A percentile compares a stretch with the other conserved stretches of the same genome.
Evolutionary conservation across 768 basidiomycete genomes (phyloP).

Genomic region (Crepidotus variabilis): DNA sequence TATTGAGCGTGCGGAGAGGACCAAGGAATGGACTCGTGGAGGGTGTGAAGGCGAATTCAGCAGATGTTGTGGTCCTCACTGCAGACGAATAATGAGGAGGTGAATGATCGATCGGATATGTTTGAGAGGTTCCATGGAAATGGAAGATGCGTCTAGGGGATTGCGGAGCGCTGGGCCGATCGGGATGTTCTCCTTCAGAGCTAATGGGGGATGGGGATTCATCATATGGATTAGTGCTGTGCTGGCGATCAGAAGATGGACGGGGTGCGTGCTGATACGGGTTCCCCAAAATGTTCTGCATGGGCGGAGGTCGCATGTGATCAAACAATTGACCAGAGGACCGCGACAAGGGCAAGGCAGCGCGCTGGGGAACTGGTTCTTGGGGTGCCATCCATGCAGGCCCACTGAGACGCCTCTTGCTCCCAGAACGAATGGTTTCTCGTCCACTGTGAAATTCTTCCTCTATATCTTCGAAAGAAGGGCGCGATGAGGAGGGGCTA

Average conservation of each 20-base stretch:
- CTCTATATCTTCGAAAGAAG: conserved; percentile 10
- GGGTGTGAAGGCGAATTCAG: conserved; percentile 52
- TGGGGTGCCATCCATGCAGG: conserved; percentile 49
- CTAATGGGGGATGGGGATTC: conserved; percentile 70
- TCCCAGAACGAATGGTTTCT: conserved; percentile 12
- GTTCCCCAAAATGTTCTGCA: conserved; percentile 30
- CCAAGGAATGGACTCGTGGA: conserved; percentile 80
- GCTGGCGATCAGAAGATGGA: conserved; percentile 18
- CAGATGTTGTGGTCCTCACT: conserved; percentile 21
- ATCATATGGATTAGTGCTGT: conserved; percentile 31
- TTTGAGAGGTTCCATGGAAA: conserved; percentile 17
- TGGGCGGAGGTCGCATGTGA: conserved; percentile 25
- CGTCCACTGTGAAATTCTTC: conserved; percentile 10
- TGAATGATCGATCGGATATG: conserved; percentile 22
- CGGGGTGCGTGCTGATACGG: conserved; percentile 38
- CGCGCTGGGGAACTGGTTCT: conserved; percentile 21
- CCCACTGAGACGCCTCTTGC: conserved; percentile 48
- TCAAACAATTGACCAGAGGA: conserved; percentile 41
- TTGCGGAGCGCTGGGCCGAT: conserved; percentile 23
- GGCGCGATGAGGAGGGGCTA: conserved; percentile 12
- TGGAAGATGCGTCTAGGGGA: conserved; percentile 32
- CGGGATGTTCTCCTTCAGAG: conserved; percentile 56
- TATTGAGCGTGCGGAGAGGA: conserved; percentile 69
- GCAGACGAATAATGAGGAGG: conserved; percentile 29
- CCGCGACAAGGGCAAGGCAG: conserved; percentile 32